These are phyloP conservation scores for Stemphylium vesicarium DNA, from an alignment of 2,329 filamentous ascomycete genomes.

Conservation along the genomic window DNA sequence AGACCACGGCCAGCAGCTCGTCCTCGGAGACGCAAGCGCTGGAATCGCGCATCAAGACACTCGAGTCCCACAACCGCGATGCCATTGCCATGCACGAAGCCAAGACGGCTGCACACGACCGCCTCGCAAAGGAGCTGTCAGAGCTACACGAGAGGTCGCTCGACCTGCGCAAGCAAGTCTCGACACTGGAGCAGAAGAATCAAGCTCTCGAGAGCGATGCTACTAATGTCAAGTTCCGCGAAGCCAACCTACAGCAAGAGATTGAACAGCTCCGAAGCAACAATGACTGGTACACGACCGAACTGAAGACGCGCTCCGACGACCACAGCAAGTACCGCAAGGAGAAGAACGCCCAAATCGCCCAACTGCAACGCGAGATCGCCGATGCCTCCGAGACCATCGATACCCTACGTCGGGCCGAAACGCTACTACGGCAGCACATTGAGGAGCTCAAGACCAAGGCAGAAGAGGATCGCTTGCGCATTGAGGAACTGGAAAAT, in stretches of 20 bases:
- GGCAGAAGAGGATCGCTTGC: constrained; percentile 80
- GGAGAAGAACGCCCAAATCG: constrained; percentile 88
- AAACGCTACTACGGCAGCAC: constrained; percentile 79
- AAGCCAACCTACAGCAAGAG: constrained; percentile 89
- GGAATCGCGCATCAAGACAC: constrained; percentile 79
- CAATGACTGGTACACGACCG: constrained; percentile 90
- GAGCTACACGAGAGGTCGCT: constrained; percentile 88
- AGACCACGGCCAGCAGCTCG: constrained; percentile 74
- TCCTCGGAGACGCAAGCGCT: constrained; percentile 77
- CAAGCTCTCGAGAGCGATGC: constrained; percentile 82
- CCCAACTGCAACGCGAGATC: constrained; percentile 84
- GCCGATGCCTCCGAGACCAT: constrained; percentile 82
- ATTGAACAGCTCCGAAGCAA: constrained; percentile 86
- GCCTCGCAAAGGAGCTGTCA: constrained; percentile 83
- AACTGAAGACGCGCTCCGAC: constrained; percentile 86
- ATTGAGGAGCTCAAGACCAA: constrained; percentile 85
- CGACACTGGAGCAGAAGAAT: constrained; percentile 79
- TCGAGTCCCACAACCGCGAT: constrained; percentile 92
- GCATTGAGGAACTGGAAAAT: constrained; percentile 85
- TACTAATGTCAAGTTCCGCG: constrained; percentile 84
- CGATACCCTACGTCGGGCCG: constrained; percentile 78
- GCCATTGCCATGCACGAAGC: constrained; percentile 87
- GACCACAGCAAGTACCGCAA: constrained; percentile 92
- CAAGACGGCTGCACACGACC: constrained; percentile 85
- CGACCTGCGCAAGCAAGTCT: constrained; percentile 81